A percentile compares a stretch with the other conserved stretches of the same genome.
These are phyloP conservation scores for Anastatica hierochuntica DNA, from an alignment of 345 rosid genomes.

Conservation along the genomic window DNA sequence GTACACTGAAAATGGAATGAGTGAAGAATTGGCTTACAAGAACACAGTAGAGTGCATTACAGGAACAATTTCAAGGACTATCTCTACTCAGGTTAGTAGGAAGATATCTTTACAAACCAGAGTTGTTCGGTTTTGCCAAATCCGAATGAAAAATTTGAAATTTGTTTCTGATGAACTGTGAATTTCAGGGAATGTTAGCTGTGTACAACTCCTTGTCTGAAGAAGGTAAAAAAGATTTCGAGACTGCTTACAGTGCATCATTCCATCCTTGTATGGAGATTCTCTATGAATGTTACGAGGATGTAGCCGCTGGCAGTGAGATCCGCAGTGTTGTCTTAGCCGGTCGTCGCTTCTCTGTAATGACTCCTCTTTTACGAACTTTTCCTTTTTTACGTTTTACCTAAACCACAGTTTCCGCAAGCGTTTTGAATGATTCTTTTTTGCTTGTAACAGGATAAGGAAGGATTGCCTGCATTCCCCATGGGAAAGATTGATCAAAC, in stretches of 20 bases:
- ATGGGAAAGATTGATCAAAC: slow-evolving; percentile 93
- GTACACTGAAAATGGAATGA: slow-evolving; percentile 69
- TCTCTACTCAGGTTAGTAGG: slow-evolving; percentile 58
- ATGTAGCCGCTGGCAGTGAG: slow-evolving; percentile 70
- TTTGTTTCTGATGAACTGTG: neutral
- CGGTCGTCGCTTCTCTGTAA: slow-evolving; percentile 80
- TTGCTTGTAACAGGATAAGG: slow-evolving; percentile 50
- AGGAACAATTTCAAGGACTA: slow-evolving; percentile 60
- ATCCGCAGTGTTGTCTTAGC: slow-evolving; percentile 77
- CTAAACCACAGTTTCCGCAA: neutral
- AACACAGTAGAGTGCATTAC: slow-evolving; percentile 84
- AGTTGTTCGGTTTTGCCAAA: neutral
- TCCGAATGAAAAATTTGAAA: neutral
- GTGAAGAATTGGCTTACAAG: slow-evolving; percentile 59
- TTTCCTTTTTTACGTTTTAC: neutral
- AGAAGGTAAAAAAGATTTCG: slow-evolving; percentile 61
- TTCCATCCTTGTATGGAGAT: slow-evolving; percentile 80
- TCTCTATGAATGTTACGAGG: slow-evolving; percentile 75
- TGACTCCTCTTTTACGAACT: neutral
- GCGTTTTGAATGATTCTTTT: neutral
- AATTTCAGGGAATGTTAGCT: slow-evolving; percentile 67
- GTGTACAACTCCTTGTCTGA: slow-evolving; percentile 72
- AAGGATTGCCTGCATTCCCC: slow-evolving; percentile 81
- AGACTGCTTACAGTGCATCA: slow-evolving; percentile 71
- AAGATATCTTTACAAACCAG: neutral